Evolutionary conservation across 805 yeast genomes (phyloP).

Genomic region (Ogataea philodendri): DNA sequence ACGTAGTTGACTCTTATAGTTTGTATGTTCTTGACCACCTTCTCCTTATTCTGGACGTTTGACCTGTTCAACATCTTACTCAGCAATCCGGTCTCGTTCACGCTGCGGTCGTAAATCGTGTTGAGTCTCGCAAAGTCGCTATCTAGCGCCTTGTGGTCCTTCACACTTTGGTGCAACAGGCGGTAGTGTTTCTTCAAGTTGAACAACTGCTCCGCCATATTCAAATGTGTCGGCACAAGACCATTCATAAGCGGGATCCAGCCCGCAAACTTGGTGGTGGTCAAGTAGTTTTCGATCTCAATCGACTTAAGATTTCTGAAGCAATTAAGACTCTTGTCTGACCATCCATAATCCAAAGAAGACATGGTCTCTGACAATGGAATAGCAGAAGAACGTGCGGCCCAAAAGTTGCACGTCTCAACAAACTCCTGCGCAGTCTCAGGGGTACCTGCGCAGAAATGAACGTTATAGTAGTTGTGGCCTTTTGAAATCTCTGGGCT

Average conservation of each 20-base stretch:
- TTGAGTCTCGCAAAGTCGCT: slow-evolving; percentile 14
- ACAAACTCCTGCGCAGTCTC: slow-evolving; percentile 70
- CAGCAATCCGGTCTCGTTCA: slow-evolving; percentile 12
- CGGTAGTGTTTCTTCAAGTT: slow-evolving; percentile 40
- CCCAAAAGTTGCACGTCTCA: slow-evolving; percentile 86
- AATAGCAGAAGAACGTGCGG: slow-evolving; percentile 77
- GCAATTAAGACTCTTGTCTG: slow-evolving; percentile 26
- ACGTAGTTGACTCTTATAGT: slow-evolving; percentile 40
- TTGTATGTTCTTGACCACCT: slow-evolving; percentile 34
- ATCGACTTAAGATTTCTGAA: slow-evolving; percentile 4
- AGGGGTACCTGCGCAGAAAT: slow-evolving; percentile 64
- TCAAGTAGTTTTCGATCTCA: slow-evolving; percentile 26
- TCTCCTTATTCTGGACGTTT: slow-evolving; percentile 14
- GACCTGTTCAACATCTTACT: slow-evolving; percentile 18
- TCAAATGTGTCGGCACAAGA: slow-evolving; percentile 27
- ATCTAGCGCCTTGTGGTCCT: slow-evolving; percentile 39
- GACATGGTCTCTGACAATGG: slow-evolving; percentile 74
- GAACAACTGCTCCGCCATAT: slow-evolving; percentile 39
- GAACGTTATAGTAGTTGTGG: slow-evolving; percentile 38
- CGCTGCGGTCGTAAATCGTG: slow-evolving; percentile 12
- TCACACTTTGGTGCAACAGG: slow-evolving; percentile 38
- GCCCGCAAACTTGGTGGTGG: slow-evolving; percentile 35
- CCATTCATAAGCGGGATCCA: slow-evolving; percentile 40
- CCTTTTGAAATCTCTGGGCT: slow-evolving; percentile 32
- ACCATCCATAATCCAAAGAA: slow-evolving; percentile 85